These are phyloP conservation scores for Lophiotrema nucula DNA, from an alignment of 495 filamentous ascomycete species.

Conservation along the genomic window DNA sequence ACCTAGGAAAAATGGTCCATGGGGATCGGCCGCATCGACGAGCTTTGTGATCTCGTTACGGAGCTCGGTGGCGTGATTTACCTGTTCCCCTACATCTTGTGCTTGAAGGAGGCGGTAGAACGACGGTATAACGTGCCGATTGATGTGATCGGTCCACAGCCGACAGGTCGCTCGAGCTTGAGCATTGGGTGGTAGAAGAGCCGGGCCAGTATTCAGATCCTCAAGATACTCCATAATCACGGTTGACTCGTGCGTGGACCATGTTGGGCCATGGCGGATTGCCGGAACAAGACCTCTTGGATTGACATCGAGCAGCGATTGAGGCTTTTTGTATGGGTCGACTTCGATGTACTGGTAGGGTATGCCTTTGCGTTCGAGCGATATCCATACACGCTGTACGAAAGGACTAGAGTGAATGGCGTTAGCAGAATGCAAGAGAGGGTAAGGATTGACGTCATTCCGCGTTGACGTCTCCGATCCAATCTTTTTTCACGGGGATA, in stretches of 20 bases:
- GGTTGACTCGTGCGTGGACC: conserved; percentile 83
- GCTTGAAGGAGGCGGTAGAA: conserved; percentile 80
- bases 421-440: conserved; percentile 5
- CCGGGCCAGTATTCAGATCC: conserved; percentile 61
- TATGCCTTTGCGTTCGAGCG: conserved; percentile 80
- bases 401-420: conserved; percentile 56
- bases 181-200: conserved; percentile 67
- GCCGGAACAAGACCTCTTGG: conserved; percentile 86
- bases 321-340: conserved; percentile 81
- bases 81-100: conserved; percentile 64
- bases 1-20: conserved; percentile 83
- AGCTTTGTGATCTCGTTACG: conserved; percentile 68
- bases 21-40: conserved; percentile 64
- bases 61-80: conserved; percentile 62
- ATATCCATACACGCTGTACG: conserved; percentile 94
- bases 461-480: neutral
- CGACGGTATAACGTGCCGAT: conserved; percentile 73
- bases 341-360: conserved; percentile 91
- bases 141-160: conserved; percentile 87
- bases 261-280: conserved; percentile 71
- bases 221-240: conserved; percentile 94
- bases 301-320: conserved; percentile 76
- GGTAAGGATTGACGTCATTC: conserved; percentile 13
- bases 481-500: too few species aligned
- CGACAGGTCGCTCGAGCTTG: conserved; percentile 74